phyloP scores from a whole-genome alignment of 345 rosid genomes.

The Ailanthus altissimus region DNA sequence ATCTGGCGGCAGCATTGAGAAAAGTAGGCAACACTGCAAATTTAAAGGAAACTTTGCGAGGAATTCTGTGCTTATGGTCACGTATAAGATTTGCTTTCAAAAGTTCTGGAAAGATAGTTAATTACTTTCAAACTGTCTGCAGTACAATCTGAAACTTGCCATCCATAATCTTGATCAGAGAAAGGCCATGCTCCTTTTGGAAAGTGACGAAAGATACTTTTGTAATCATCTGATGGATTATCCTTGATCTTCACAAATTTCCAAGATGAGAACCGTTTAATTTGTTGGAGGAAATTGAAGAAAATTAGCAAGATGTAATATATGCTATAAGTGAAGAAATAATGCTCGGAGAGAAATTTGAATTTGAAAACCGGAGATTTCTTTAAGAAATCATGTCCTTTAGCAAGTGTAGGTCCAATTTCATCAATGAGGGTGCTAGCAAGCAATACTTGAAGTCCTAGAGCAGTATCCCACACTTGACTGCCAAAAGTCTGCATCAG shows the following conservation, averaged over 20 bases:
- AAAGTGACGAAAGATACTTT: slow-evolving; percentile 47
- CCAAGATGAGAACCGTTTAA: neutral
- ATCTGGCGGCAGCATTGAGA: slow-evolving; percentile 52
- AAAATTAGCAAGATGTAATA: too few species aligned
- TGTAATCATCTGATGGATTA: slow-evolving; percentile 47
- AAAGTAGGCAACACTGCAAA: slow-evolving; percentile 41
- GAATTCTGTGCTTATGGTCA: neutral
- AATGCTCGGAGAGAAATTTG: too few species aligned
- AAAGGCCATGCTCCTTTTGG: slow-evolving; percentile 59
- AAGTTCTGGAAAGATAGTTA: neutral
- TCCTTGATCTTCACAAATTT: slow-evolving; percentile 23
- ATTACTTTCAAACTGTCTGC: slow-evolving; percentile 48
- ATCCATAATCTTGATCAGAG: slow-evolving; percentile 57
- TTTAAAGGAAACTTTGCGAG: neutral
- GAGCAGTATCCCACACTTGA: slow-evolving; percentile 61
- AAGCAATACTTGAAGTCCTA: slow-evolving; percentile 47
- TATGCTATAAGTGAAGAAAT: neutral
- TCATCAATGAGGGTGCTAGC: slow-evolving; percentile 42
- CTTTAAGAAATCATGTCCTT: slow-evolving; percentile 47
- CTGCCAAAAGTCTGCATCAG: slow-evolving; percentile 54
- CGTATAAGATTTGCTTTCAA: neutral
- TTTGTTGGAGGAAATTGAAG: too few species aligned
- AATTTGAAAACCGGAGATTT: slow-evolving; percentile 48
- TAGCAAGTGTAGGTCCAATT: slow-evolving; percentile 33
- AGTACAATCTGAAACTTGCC: slow-evolving; percentile 64